phyloP scores from a whole-genome alignment of 2,329 filamentous ascomycete species.

The Colletotrichum phormii region DNA sequence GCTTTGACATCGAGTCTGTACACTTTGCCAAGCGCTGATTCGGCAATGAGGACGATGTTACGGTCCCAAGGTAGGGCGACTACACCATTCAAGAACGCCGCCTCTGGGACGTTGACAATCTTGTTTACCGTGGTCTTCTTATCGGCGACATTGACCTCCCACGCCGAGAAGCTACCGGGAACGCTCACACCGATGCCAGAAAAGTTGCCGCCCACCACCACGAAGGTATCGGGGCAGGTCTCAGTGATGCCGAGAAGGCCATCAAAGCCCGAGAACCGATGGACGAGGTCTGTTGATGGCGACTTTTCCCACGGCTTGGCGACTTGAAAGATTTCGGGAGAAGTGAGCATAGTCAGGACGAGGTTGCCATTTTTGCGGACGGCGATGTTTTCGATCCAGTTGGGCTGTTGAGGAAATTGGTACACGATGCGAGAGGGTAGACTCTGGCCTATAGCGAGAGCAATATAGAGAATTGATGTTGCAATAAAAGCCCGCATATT shows the following conservation, averaged over 20 bases:
- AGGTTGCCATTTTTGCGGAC: background rate
- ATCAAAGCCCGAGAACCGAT: background rate
- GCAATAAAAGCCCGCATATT: background rate
- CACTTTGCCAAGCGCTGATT: background rate
- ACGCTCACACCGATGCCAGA: background rate
- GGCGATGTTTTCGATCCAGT: background rate
- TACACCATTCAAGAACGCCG: background rate
- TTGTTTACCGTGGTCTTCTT: background rate
- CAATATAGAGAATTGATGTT: background rate
- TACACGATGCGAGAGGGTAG: background rate
- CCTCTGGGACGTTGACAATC: background rate
- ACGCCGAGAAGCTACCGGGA: background rate
- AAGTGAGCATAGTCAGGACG: background rate
- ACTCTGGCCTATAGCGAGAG: background rate
- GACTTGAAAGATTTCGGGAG: background rate
- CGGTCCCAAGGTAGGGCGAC: background rate
- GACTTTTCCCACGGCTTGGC: background rate
- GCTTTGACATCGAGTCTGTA: background rate
- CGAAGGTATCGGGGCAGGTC: background rate
- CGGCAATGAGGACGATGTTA: background rate
- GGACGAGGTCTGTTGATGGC: background rate
- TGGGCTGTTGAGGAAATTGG: background rate
- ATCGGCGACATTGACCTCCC: background rate
- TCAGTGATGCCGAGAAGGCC: background rate
- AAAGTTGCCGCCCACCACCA: background rate